Evolutionary conservation across 805 yeast species (phyloP).

Genomic region (Nakazawaea anatomiae): DNA sequence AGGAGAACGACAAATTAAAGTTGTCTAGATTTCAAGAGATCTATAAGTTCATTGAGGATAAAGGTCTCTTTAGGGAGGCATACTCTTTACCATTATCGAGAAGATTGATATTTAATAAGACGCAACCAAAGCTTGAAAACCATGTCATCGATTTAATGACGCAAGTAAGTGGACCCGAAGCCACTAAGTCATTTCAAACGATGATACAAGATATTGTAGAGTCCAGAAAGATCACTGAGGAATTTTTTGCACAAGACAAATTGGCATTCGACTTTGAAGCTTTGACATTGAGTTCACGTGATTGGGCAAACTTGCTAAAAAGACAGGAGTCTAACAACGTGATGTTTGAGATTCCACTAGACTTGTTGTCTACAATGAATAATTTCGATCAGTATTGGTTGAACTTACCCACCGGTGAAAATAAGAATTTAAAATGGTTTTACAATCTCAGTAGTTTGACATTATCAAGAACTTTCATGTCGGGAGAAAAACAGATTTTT

Average conservation of each 20-base stretch:
- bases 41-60: constrained; percentile 29
- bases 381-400: constrained; percentile 19
- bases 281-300: constrained; percentile 23
- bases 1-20: constrained; percentile 17
- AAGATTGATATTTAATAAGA: constrained; percentile 26
- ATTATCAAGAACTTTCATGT: constrained; percentile 22
- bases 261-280: neutral
- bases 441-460: constrained; percentile 31
- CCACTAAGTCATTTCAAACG: neutral
- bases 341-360: constrained; percentile 20
- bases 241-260: neutral
- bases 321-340: constrained; percentile 1
- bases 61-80: constrained; percentile 24
- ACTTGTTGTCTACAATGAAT: constrained; percentile 16
- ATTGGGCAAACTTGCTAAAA: constrained; percentile 27
- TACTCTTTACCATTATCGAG: constrained; percentile 32
- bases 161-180: neutral
- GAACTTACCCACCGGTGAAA: constrained; percentile 3
- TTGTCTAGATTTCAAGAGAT: constrained; percentile 13
- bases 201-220: constrained; percentile 4
- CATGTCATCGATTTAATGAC: constrained; percentile 22
- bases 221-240: neutral
- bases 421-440: constrained; percentile 22
- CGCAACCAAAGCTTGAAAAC: constrained; percentile 12
- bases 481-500: constrained; percentile 22